phyloP scores from a whole-genome alignment of 129 eudicot species.

The Glebionis coronaria region DNA sequence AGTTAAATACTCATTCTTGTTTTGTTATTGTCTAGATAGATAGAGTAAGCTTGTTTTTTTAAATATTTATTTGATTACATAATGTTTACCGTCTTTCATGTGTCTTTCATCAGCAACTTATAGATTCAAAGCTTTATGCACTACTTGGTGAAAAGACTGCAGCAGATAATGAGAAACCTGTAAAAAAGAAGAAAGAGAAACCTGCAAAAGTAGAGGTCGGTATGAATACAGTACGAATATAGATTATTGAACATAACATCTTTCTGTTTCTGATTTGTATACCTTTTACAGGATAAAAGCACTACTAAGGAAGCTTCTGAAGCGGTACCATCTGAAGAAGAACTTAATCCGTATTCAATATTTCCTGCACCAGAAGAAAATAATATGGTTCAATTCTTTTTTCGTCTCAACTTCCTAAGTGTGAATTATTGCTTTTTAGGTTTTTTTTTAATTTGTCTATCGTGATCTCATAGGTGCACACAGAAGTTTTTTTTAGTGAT shows the following conservation, averaged over 20 bases:
- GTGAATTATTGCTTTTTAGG: background rate
- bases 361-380: conserved; percentile 89
- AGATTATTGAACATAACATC: background rate
- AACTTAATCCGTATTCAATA: conserved; percentile 74
- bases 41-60: background rate
- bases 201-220: conserved; percentile 61
- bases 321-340: conserved; percentile 74
- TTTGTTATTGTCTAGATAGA: background rate
- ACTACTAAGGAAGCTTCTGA: conserved; percentile 43
- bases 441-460: conserved; percentile 7
- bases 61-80: background rate
- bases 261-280: no score
- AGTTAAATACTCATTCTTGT: background rate
- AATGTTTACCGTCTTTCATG: background rate
- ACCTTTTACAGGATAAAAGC: conserved; percentile 31
- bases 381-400: conserved; percentile 49
- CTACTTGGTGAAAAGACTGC: conserved; percentile 93
- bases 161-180: conserved; percentile 89
- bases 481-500: conserved; percentile 88
- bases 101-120: conserved; percentile 50
- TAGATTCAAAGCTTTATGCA: conserved; percentile 64
- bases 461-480: conserved; percentile 65
- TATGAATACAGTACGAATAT: conserved; percentile 6
- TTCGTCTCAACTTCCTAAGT: background rate
- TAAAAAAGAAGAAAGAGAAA: conserved; percentile 96